Base-by-base conservation (phyloP, 306 rosid genomes). In the Geum urbanum region DNA sequence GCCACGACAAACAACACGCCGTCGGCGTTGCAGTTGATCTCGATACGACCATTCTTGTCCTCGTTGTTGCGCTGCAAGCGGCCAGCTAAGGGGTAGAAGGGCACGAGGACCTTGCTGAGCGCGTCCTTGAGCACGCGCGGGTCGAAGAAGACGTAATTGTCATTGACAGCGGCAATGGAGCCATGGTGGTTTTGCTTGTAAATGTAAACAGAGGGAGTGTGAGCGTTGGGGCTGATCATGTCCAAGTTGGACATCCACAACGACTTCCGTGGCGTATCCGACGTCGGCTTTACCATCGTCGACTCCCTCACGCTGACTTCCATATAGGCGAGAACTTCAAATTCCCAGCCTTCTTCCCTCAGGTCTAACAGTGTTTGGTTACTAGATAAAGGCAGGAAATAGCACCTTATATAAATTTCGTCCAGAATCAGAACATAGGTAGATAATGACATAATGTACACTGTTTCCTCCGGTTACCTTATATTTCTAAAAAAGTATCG, bases 1-100 rank as follows among this genome's bases (percentile, higher is more conserved):
- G 97, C 97, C 84, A 84, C 91, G 2, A 91, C 90, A 54, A 91
- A 84, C n/a, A 91, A 87, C 35, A 89, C 96, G 0, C 97, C 97
- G 19, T 87, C 85, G 0, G 80, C 96, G 60, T 78, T 79, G 63
- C 97, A 91, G 15, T 89, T 78, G 61, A 91, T 85, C 80, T 91
- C 94, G 5, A 89, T 87, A 20, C 97, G 86, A 12, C 88, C 96
- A 11, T 56, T 56, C 40, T 56, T 24, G 57, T 87, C 91, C 7
- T 84, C 91, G 15, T 91, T 91, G 18, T 91, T 91, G 0, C 89
- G 84, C 39, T 81, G 78, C 45, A 89, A 81, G 0, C 97, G 85
- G 1, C 96, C 97, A 0, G 96, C 97, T 87, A 91, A 89, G 1
- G 97, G 97, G 54, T 89, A 91, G 58, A 89, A 91, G 0, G 87